Evolutionary conservation across 2,329 filamentous ascomycete genomes (phyloP).

Genomic region (Coleophoma eucalyptorum): DNA sequence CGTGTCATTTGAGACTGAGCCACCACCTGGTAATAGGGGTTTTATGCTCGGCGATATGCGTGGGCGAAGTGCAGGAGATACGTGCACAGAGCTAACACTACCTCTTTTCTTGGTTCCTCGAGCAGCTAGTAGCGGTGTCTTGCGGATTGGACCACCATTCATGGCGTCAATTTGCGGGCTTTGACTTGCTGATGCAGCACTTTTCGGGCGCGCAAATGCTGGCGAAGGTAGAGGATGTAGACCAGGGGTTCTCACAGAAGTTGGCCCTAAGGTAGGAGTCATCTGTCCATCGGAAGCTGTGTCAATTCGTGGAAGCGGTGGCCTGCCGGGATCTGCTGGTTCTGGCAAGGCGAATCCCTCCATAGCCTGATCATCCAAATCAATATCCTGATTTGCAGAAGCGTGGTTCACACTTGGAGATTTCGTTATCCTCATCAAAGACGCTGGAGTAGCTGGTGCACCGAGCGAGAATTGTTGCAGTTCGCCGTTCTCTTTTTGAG

Average conservation of each 20-base stretch:
- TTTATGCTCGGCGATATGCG: slow-evolving; percentile 94
- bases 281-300: slow-evolving; percentile 45
- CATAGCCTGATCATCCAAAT: slow-evolving; percentile 49
- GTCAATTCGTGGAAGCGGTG: slow-evolving; percentile 45
- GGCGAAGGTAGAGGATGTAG: slow-evolving; percentile 41
- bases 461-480: slow-evolving; percentile 21
- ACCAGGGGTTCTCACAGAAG: slow-evolving; percentile 29
- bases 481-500: slow-evolving; percentile 42
- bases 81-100: slow-evolving; percentile 67
- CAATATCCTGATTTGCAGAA: slow-evolving; percentile 39
- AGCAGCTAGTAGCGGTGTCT: slow-evolving; percentile 49
- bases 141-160: slow-evolving; percentile 40
- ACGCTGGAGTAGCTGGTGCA: slow-evolving; percentile 80
- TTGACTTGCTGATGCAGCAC: slow-evolving; percentile 41
- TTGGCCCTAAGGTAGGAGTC: slow-evolving; percentile 50
- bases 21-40: slow-evolving; percentile 69
- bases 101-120: slow-evolving; percentile 64
- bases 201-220: slow-evolving; percentile 16
- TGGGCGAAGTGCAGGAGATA: slow-evolving; percentile 81
- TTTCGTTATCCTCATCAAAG: slow-evolving; percentile 70
- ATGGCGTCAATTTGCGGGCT: slow-evolving; percentile 51
- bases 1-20: slow-evolving; percentile 52
- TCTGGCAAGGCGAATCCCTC: slow-evolving; percentile 73
- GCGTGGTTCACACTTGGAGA: slow-evolving; percentile 26
- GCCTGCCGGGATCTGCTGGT: slow-evolving; percentile 42